Base-by-base conservation (phyloP, 2,329 filamentous ascomycete genomes). In the Fusarium pilosicola region DNA sequence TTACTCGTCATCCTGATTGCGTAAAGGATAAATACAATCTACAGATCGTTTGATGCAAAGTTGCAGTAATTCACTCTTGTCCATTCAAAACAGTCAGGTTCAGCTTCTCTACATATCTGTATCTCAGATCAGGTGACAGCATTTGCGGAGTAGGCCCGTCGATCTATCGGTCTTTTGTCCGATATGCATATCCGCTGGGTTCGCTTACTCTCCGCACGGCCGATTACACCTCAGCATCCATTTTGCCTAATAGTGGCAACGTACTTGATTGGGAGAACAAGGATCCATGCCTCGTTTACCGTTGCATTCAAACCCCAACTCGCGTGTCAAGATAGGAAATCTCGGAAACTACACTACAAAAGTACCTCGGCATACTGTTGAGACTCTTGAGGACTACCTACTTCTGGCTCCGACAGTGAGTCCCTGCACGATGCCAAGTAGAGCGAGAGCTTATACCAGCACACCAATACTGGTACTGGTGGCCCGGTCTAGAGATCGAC, bases 381-480 rank as follows among this genome's bases (percentile, higher is more conserved):
- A 15, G 26, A 32, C 3, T n/a, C 7, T 54, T 20, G 24, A 54
- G 22, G 14, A 1, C n/a, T n/a, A n/a, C n/a, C 51, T 28, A 54
- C 24, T 54, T 54, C 51, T 54, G 51, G 24, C 24, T 55, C 51
- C 51, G 51, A 39, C 15, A 55, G n/a, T 20, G 34, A 36, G 15
- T 7, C 13, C 18, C 7, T 51, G 48, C 6, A 14, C 8, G 11
- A 10, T 9, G 4, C 10, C 9, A 7, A 28, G 26, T 12, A 8
- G 8, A 15, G 45, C 20, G 3, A 22, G 20, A 46, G 3, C 9
- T 5, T 14, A 48, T 28, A 11, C 26, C 4, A 5, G 20, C 11
- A 1, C 20, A 28, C 8, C 13, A 28, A 48, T 4, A 15, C 20
- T 7, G 1, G 7, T 4, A 15, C 20, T 7, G 1, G 7, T 45